phyloP scores from a whole-genome alignment of 257 asterid genomes.

The Knoxia roxburghii region DNA sequence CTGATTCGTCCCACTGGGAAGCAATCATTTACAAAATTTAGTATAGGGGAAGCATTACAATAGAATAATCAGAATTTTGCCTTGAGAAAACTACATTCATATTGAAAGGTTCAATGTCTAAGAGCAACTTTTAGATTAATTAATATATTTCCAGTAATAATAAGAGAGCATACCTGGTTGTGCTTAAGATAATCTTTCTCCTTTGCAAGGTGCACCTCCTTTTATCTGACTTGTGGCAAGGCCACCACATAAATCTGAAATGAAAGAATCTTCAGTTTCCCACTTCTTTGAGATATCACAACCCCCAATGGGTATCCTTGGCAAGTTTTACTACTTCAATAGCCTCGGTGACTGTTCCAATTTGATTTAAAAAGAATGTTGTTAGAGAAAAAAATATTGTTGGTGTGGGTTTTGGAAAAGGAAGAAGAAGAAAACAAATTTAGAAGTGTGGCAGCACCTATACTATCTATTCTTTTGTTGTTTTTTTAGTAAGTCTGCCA shows the following conservation, averaged over 20 bases:
- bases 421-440: no score
- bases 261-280: constrained; percentile 91
- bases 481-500: no score
- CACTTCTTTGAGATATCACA: constrained; percentile 84
- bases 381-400: no score
- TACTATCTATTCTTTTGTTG: no score
- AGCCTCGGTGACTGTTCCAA: constrained; percentile 92
- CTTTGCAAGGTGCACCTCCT: constrained; percentile 98
- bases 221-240: constrained; percentile 80
- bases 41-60: no score
- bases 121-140: neutral
- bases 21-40: neutral
- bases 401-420: no score
- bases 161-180: constrained; percentile 61
- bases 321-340: constrained; percentile 92
- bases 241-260: constrained; percentile 94
- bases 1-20: neutral
- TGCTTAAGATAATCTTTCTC: constrained; percentile 94
- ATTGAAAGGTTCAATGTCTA: neutral
- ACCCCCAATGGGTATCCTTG: constrained; percentile 98
- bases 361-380: no score
- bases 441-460: no score
- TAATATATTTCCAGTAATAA: no score
- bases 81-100: neutral
- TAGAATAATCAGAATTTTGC: no score